Conservation (phyloP, 2,329 filamentous ascomycete species). For the Lecanicillium sp. region DNA sequence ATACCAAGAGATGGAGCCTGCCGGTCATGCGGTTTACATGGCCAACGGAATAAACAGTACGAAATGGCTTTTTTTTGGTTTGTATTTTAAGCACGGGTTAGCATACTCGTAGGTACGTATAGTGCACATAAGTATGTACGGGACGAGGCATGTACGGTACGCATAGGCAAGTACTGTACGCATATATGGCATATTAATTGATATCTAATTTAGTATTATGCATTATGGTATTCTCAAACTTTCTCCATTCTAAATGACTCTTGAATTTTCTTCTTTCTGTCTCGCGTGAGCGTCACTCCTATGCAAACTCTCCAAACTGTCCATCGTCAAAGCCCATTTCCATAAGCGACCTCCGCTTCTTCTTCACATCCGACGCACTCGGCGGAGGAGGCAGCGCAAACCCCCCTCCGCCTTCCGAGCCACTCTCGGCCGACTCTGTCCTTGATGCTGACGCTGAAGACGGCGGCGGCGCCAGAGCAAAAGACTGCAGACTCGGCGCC, state of each 20-base stretch:
- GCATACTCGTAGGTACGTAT: too few species aligned
- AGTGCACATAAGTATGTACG: too few species aligned
- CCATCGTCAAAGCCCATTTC: slow-evolving; percentile 80
- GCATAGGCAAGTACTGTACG: too few species aligned
- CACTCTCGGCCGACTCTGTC: slow-evolving; percentile 15
- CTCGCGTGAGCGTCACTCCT: too few species aligned
- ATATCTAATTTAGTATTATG: too few species aligned
- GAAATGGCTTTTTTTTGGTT: too few species aligned
- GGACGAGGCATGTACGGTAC: too few species aligned
- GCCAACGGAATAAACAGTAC: slow-evolving; percentile 11
- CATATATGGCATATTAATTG: too few species aligned
- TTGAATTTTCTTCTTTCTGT: too few species aligned
- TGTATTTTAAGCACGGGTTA: too few species aligned
- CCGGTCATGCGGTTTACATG: slow-evolving; percentile 19
- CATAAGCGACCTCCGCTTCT: slow-evolving; percentile 46
- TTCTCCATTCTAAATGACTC: too few species aligned
- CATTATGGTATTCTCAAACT: too few species aligned
- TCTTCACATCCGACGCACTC: slow-evolving; percentile 51
- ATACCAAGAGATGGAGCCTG: slow-evolving; percentile 16
- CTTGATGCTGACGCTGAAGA: slow-evolving; percentile 20
- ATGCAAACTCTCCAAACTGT: slow-evolving; percentile 77
- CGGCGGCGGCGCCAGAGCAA: slow-evolving; percentile 69
- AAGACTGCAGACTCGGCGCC: slow-evolving; percentile 43
- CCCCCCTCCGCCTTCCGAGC: slow-evolving; percentile 23
- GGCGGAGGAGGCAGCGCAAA: slow-evolving; percentile 60